Conservation (phyloP, 2,329 filamentous ascomycete species). For the Neonectria sp. region DNA sequence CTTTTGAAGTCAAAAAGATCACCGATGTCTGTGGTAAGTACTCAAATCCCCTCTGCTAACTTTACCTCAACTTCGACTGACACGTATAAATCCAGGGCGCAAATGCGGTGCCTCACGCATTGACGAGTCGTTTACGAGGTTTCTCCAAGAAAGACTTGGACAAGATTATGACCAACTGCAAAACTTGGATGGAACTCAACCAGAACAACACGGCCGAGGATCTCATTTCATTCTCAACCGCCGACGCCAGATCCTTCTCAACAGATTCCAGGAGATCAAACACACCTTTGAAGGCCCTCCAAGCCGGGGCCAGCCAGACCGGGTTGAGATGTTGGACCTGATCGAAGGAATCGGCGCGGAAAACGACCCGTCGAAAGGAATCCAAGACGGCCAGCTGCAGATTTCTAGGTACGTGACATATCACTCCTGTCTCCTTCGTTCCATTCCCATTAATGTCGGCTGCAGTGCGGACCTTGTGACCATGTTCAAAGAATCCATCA, state of each 20-base stretch:
- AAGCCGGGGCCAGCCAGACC: not conserved
- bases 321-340: constrained; percentile 16
- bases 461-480: constrained; percentile 19
- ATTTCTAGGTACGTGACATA: constrained; percentile 17
- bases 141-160: constrained; percentile 23
- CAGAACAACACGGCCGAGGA: constrained; percentile 14
- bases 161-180: constrained; percentile 5
- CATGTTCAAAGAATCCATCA: constrained; percentile 29
- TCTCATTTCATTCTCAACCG: constrained; percentile 21
- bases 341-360: constrained; percentile 12
- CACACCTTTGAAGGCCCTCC: constrained; percentile 22
- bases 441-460: not conserved
- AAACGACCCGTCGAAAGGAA: constrained; percentile 16
- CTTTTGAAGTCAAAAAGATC: constrained; percentile 17
- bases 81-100: not conserved
- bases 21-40: constrained; percentile 15
- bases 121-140: constrained; percentile 28
- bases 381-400: constrained; percentile 26
- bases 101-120: constrained; percentile 27
- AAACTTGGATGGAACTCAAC: not conserved
- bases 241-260: constrained; percentile 15
- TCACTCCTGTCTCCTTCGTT: too few relatives aligned
- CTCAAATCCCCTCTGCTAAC: not conserved
- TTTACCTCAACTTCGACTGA: not conserved
- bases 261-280: constrained; percentile 28